Percentiles rank a stretch among this genome's conserved stretches.
These are phyloP conservation scores for Colletotrichum higginsianum DNA, from an alignment of 2,329 filamentous ascomycete genomes.

Conservation along the genomic window DNA sequence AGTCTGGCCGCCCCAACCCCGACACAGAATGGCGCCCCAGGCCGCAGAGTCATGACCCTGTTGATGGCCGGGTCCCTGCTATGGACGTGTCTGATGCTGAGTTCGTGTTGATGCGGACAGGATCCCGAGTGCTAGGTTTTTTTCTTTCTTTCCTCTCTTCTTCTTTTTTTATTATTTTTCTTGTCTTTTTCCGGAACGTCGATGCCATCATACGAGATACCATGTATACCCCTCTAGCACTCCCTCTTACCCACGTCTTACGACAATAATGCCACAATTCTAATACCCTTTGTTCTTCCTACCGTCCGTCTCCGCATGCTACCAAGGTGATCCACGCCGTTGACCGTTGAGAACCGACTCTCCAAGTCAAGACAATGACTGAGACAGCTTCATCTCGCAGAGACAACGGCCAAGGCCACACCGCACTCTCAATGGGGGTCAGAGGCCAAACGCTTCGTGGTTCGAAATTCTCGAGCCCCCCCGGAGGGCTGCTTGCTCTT, in stretches of 20 bases:
- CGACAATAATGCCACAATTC: conserved; percentile 31
- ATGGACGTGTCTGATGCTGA: conserved; percentile 23
- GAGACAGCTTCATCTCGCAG: neutral
- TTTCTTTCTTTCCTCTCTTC: no score
- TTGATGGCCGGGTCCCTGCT: conserved; percentile 23
- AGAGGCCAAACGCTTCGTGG: no score
- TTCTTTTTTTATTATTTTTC: no score
- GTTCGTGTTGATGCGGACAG: conserved; percentile 6
- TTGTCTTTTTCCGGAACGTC: neutral
- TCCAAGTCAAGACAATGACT: neutral
- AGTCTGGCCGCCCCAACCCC: conserved; percentile 27
- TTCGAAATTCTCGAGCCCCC: neutral
- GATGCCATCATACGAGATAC: conserved; percentile 34
- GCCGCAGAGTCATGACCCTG: neutral
- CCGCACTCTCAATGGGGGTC: no score
- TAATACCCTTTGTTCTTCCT: conserved; percentile 11
- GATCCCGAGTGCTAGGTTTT: neutral
- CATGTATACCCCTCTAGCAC: conserved; percentile 15
- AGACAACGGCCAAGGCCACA: neutral
- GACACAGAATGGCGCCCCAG: conserved; percentile 27
- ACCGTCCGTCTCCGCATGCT: neutral
- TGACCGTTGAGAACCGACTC: neutral
- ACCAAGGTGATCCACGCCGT: neutral
- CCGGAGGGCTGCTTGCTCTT: neutral
- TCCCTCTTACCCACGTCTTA: conserved; percentile 10